Evolutionary conservation across 805 yeast genomes (phyloP).

Genomic region (Gaillardinia entomophila): DNA sequence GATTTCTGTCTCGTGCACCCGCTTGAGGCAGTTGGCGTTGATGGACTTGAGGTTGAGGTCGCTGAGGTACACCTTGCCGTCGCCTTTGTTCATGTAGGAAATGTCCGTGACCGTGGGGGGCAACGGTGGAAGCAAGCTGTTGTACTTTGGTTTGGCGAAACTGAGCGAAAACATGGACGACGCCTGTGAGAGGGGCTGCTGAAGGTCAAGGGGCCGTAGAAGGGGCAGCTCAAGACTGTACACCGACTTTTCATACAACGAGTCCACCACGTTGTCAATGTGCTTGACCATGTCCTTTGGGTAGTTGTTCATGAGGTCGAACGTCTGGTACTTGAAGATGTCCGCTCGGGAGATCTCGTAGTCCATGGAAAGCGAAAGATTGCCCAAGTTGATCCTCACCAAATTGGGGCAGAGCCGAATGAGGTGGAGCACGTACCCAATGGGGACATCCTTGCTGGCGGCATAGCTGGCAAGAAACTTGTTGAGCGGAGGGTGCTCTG

Average conservation of each 20-base stretch:
- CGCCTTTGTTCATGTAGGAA: constrained; percentile 21
- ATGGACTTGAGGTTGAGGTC: constrained; percentile 37
- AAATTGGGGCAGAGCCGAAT: constrained; percentile 64
- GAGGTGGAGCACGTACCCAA: constrained; percentile 68
- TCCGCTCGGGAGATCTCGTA: constrained; percentile 43
- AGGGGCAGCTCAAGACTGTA: not conserved
- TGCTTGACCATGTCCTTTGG: constrained; percentile 22
- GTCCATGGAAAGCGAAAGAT: constrained; percentile 60
- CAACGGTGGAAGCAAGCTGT: constrained; percentile 34
- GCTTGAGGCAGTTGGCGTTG: constrained; percentile 23
- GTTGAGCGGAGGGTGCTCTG: constrained; percentile 55
- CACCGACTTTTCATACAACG: too few relatives aligned
- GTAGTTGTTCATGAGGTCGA: constrained; percentile 34
- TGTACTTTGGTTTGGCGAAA: constrained; percentile 31
- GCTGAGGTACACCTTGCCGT: constrained; percentile 29
- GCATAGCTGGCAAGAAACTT: constrained; percentile 59
- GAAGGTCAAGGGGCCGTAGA: not conserved
- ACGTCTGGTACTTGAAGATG: constrained; percentile 30
- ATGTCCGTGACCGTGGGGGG: constrained; percentile 22
- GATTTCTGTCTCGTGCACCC: constrained; percentile 28
- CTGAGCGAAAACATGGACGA: constrained; percentile 20
- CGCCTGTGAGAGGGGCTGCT: constrained; percentile 2
- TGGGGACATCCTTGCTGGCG: constrained; percentile 68
- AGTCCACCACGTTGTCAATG: constrained; percentile 16
- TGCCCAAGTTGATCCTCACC: constrained; percentile 49